Evolutionary conservation across 2,329 filamentous ascomycete species (phyloP), one percentile per base, ranked within the genome.

Genomic region (Phyllosticta ampelicida): DNA sequence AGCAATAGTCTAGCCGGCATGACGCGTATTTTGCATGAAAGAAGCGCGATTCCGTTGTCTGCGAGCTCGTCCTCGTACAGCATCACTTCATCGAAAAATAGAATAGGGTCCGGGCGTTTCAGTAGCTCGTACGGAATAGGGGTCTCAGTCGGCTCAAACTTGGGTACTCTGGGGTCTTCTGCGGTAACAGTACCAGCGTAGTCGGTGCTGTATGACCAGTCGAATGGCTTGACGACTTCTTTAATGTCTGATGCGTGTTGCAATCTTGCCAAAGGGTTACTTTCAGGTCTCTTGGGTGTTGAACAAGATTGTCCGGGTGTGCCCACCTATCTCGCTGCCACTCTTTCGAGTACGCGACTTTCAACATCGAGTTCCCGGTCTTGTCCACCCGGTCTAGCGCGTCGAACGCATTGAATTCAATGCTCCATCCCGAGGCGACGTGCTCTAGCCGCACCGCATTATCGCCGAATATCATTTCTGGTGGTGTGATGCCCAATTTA

Each of bases 401-500:
- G 69, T 92, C 89, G 65, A 85, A 87, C 20, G 94, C 87, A 70
- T 86, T 86, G 78, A 97, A 99, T 56, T 80, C 75, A 62, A 97
- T 78, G 51, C 78, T 77, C 90, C 90, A 99, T 51, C 84, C 83
- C n/a, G 81, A 84, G 19, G 81, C 79, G n/a, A 75, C 62, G 74
- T 97, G 90, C 56, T 84, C 78, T 61, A 99, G 80, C 6, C 82
- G 76, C 48, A 95, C 85, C 60, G 87, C 77, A 72, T 99, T 99
- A 77, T 99, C 91, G 61, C 94, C 94, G 70, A 99, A 99, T 63
- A 99, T 99, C 94, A 99, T 99, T 76, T 99, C 94, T 9, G 94
- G 94, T 48, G 92, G 84, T 18, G 92, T 85, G 68, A 99, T 96
- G 28, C 86, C 85, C 56, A 99, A 80, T 62, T 82, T 83, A 59